Conservation (phyloP, 306 rosid genomes). For the Carpinus viminea region DNA sequence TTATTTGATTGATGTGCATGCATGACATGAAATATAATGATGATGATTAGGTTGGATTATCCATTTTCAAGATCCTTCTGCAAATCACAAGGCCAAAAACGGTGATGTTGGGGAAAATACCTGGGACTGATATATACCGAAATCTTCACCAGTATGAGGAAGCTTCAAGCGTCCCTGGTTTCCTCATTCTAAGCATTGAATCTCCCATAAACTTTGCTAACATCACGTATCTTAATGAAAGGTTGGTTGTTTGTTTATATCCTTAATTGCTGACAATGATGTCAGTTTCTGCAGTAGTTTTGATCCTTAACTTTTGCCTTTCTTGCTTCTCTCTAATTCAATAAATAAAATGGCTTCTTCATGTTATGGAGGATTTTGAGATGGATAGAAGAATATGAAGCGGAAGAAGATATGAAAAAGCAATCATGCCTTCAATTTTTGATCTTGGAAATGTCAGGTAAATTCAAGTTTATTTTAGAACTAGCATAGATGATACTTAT, state of each 20-base stretch:
- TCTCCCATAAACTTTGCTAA: constrained; percentile 95
- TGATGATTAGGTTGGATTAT: constrained; percentile 67
- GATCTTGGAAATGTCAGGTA: constrained; percentile 84
- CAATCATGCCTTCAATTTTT: constrained; percentile 47
- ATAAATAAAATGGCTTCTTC: constrained; percentile 10
- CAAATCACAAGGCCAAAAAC: constrained; percentile 92
- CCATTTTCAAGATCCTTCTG: constrained; percentile 71
- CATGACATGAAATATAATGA: neutral
- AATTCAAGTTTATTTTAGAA: no score
- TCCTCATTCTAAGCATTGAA: constrained; percentile 83
- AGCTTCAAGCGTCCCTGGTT: constrained; percentile 65
- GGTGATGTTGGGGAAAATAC: constrained; percentile 77
- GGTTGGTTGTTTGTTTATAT: constrained; percentile 42
- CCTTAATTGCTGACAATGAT: neutral
- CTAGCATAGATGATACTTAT: neutral
- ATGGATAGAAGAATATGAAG: constrained; percentile 83
- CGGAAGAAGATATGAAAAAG: constrained; percentile 45
- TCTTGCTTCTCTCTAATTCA: neutral
- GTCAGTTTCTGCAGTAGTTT: neutral
- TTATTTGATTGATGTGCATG: no score
- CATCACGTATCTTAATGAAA: constrained; percentile 80
- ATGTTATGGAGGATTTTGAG: constrained; percentile 55
- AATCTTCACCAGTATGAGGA: constrained; percentile 81
- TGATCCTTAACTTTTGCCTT: neutral
- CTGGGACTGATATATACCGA: constrained; percentile 73